A percentile compares a stretch with the other conserved stretches of the same genome.
Conservation (phyloP, 371 early-diverging fungal genomes). For the Actinomortierella ambigua region DNA sequence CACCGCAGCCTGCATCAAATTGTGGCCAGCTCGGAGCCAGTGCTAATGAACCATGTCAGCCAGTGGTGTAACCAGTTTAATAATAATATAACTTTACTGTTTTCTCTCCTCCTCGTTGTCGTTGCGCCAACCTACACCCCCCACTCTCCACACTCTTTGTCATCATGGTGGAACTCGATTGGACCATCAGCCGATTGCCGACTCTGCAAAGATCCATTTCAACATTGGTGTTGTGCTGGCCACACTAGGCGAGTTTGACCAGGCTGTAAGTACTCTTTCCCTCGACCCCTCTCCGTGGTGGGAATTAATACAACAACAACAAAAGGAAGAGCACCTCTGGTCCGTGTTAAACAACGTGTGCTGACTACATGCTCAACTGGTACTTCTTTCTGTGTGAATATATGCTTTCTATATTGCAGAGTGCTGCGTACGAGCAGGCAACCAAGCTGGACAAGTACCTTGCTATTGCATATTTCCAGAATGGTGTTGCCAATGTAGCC, state of each 20-base stretch:
- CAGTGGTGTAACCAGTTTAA: no score
- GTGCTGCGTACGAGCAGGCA: conserved; percentile 75
- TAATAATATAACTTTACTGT: background rate
- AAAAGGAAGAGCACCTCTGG: background rate
- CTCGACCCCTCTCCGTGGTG: no score
- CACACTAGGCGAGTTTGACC: conserved; percentile 74
- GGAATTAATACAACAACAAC: no score
- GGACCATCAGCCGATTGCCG: conserved; percentile 76
- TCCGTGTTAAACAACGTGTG: background rate
- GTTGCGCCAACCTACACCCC: background rate
- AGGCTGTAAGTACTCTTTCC: conserved; percentile 75
- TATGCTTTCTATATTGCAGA: conserved; percentile 45
- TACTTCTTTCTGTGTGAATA: conserved; percentile 2
- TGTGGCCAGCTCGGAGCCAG: no score
- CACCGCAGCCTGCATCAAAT: no score
- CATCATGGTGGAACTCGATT: background rate
- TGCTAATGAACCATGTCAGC: no score
- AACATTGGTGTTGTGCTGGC: conserved; percentile 89
- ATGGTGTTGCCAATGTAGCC: conserved; percentile 84
- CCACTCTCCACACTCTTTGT: conserved; percentile 2
- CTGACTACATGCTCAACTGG: conserved; percentile 1
- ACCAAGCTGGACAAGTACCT: conserved; percentile 84
- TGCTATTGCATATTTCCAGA: conserved; percentile 91
- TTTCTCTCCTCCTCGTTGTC: background rate
- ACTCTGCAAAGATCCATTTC: conserved; percentile 93